These are phyloP conservation scores for Hypsizygus ulmarius DNA, from an alignment of 1,284 basidiomycete species.

Conservation along the genomic window DNA sequence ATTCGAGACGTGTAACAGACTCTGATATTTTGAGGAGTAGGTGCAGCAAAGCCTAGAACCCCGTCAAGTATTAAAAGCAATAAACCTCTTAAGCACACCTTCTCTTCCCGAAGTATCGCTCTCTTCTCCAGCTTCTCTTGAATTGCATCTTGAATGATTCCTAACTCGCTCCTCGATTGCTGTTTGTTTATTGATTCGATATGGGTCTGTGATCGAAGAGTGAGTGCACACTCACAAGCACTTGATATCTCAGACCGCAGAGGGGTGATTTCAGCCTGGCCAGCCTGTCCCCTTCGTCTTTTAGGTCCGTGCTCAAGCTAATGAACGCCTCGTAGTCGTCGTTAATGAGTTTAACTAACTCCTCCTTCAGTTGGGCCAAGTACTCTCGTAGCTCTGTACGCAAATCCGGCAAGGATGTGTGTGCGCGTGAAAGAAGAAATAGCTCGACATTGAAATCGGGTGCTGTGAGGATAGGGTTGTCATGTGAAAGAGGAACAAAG, in stretches of 20 bases:
- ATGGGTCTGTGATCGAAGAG: background rate
- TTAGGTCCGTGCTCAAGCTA: slow-evolving; percentile 85
- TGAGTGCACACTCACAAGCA: slow-evolving; percentile 58
- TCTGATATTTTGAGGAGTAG: slow-evolving; percentile 87
- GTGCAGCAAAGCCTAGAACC: slow-evolving; percentile 71
- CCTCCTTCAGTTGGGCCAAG: slow-evolving; percentile 80
- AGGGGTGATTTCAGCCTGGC: slow-evolving; percentile 68
- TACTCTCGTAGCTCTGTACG: slow-evolving; percentile 87
- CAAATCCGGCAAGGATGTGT: slow-evolving; percentile 85
- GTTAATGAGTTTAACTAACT: slow-evolving; percentile 93
- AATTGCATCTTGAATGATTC: slow-evolving; percentile 68
- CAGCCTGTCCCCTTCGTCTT: slow-evolving; percentile 77
- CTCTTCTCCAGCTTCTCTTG: slow-evolving; percentile 76
- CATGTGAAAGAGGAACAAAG: slow-evolving; percentile 76
- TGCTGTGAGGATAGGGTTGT: slow-evolving; percentile 69
- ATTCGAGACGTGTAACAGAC: slow-evolving; percentile 80
- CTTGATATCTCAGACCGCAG: slow-evolving; percentile 57
- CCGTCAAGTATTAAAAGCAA: slow-evolving; percentile 2
- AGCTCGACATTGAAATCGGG: slow-evolving; percentile 79
- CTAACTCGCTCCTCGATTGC: slow-evolving; percentile 65
- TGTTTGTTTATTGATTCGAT: slow-evolving; percentile 27
- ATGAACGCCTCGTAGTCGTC: slow-evolving; percentile 98
- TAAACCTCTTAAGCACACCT: slow-evolving; percentile 44
- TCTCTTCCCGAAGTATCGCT: slow-evolving; percentile 76
- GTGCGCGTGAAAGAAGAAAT: slow-evolving; percentile 85